Evolutionary conservation across 1,284 basidiomycete species (phyloP).

Genomic region (Laetiporus sulphureus): DNA sequence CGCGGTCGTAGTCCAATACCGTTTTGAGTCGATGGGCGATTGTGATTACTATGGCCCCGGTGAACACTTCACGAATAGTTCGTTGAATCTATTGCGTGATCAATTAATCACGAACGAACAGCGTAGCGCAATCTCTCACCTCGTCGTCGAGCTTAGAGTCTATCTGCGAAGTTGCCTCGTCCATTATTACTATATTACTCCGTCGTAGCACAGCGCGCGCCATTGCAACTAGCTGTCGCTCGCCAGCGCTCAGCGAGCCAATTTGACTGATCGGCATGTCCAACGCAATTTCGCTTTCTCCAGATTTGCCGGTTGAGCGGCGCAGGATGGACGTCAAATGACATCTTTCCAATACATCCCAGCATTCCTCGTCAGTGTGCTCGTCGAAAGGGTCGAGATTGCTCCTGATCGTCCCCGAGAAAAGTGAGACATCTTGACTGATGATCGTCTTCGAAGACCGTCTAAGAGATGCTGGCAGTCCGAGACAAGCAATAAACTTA

Average conservation of each 20-base stretch:
- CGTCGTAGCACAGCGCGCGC: conserved; percentile 68
- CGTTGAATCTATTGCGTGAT: conserved; percentile 54
- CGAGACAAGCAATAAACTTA: conserved; percentile 24
- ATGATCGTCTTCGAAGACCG: conserved; percentile 56
- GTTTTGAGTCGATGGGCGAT: conserved; percentile 78
- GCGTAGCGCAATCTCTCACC: conserved; percentile 26
- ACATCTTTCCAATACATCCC: conserved; percentile 59
- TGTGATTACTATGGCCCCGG: conserved; percentile 71
- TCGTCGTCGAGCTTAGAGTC: conserved; percentile 68
- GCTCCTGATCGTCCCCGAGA: conserved; percentile 78
- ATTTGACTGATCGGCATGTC: conserved; percentile 63
- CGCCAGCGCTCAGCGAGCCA: conserved; percentile 71
- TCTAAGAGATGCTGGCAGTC: neutral
- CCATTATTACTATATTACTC: conserved; percentile 80
- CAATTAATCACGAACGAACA: too few species aligned
- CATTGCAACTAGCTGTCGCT: conserved; percentile 75
- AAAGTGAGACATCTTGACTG: conserved; percentile 79
- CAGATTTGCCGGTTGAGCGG: conserved; percentile 12
- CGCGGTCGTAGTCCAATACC: conserved; percentile 74
- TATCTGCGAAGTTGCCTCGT: conserved; percentile 78
- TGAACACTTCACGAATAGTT: conserved; percentile 74
- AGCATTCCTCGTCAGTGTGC: conserved; percentile 56
- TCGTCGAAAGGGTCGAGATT: conserved; percentile 72
- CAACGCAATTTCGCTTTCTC: conserved; percentile 29
- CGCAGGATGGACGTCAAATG: conserved; percentile 44